A percentile compares a stretch with the other conserved stretches of the same genome.
These are phyloP conservation scores for Cyanidioschyzon merolae DNA, from an alignment of 23 red algal genomes.

Conservation along the genomic window DNA sequence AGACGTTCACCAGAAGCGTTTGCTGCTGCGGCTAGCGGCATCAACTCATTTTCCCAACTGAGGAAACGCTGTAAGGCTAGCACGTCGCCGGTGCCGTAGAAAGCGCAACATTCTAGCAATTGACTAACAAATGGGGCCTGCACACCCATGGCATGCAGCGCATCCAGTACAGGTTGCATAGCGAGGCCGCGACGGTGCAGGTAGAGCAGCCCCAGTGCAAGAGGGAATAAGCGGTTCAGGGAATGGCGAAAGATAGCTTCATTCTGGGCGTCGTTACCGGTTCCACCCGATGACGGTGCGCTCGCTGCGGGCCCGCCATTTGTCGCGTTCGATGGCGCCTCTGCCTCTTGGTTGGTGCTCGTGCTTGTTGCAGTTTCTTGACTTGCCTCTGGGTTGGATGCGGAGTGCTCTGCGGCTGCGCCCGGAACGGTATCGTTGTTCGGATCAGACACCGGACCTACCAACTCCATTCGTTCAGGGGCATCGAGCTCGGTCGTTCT, in stretches of 20 bases:
- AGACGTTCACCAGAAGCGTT: constrained; percentile 75
- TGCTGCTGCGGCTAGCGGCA: constrained; percentile 46
- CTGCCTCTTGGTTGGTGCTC: background rate
- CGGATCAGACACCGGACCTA: background rate
- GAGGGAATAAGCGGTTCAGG: constrained; percentile 43
- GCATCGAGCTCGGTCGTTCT: background rate
- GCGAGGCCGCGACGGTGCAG: constrained; percentile 25
- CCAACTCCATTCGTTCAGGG: background rate
- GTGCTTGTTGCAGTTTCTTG: background rate
- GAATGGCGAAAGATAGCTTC: constrained; percentile 1
- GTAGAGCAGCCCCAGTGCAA: constrained; percentile 73
- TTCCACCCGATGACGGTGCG: background rate
- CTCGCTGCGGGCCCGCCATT: background rate
- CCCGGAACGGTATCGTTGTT: background rate
- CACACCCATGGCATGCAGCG: constrained; percentile 15
- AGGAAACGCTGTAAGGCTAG: constrained; percentile 20
- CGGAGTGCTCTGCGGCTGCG: background rate
- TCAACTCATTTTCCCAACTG: background rate
- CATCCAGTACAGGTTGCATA: background rate
- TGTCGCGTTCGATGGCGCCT: background rate
- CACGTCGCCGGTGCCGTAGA: constrained; percentile 16
- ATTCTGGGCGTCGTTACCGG: background rate
- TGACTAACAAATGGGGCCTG: background rate
- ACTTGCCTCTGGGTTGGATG: background rate
- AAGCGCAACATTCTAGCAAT: constrained; percentile 17